Base-by-base conservation (phyloP, 1,284 basidiomycete species). In the Pseudozyma hubeiensis region DNA sequence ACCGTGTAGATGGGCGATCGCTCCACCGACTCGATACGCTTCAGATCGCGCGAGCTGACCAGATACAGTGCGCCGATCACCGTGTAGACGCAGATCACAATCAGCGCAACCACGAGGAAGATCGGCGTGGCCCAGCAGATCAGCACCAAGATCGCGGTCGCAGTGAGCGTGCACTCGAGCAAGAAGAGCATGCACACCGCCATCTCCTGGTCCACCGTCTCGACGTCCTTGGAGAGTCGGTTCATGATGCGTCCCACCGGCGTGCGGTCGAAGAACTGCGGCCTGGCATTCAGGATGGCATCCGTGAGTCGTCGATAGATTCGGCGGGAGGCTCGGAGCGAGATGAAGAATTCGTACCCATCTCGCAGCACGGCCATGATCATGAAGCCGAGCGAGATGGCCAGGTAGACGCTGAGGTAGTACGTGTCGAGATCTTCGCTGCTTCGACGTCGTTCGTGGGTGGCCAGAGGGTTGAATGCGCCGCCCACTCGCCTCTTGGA, bases 251-350 rank as follows among this genome's bases (percentile, higher is more conserved):
- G 71, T 4, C 83, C 82, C 29, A 83, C 75, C 11, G 82, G 82
- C 33, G 82, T 82, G 41, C 76, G 71, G 59, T 83, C 81, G 40
- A 81, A 83, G 64, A 79, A 83, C n/a, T 75, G 75, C 34, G 81
- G 81, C 53, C 53, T 90, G 1, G 95, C 94, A 77, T 94, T 94
- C 1, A 99, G 86, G 10, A 98, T 91, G 0, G 91, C 86, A 82
- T 94, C 91, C 43, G 98, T 87, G 50, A 99, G 88, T 41, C 86
- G 63, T 31, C 70, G 60, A 53, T 84, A 83, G 57, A 84, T 68
- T 13, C 49, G 53, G 29, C 71, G 56, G 4, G 82, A 83, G 7
- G 82, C 79, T 5, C 58, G 60, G 24, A 84, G 66, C 40, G 83
- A 80, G 24, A 79, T 77, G 31, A 50, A 70, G 50, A 77, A 72